These are phyloP conservation scores for Ambrosia trifida DNA, from an alignment of 129 eudicot genomes.

Conservation along the genomic window DNA sequence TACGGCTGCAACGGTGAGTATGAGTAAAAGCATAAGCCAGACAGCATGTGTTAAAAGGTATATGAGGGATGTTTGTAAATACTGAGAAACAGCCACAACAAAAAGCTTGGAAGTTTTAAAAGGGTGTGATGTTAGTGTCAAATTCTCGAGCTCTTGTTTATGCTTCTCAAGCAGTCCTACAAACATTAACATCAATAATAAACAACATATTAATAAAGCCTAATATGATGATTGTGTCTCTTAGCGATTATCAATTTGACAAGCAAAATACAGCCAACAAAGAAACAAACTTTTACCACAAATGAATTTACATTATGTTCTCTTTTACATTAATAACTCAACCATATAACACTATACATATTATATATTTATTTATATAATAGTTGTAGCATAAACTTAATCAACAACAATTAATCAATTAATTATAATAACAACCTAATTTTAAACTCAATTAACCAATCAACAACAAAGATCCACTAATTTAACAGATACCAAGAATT, in stretches of 20 bases:
- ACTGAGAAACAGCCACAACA: constrained; percentile 57
- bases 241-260: not conserved
- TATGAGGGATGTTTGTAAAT: constrained; percentile 45
- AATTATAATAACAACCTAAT: not conserved
- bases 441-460: not conserved
- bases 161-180: constrained; percentile 75
- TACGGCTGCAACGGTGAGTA: constrained; percentile 35
- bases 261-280: not conserved
- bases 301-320: too few relatives aligned
- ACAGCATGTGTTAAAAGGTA: constrained; percentile 70
- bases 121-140: constrained; percentile 75
- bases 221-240: not conserved
- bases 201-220: too few relatives aligned
- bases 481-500: not conserved
- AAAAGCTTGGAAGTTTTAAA: constrained; percentile 72
- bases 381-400: too few relatives aligned
- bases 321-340: constrained; percentile 4
- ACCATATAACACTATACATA: not conserved
- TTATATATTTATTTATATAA: too few relatives aligned
- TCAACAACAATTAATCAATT: too few relatives aligned
- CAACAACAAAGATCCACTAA: constrained; percentile 1
- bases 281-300: not conserved
- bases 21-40: constrained; percentile 57
- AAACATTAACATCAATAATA: constrained; percentile 36
- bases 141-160: constrained; percentile 65